Base-by-base conservation (phyloP, 495 filamentous ascomycete genomes). In the Saxophila tyrrhenica region DNA sequence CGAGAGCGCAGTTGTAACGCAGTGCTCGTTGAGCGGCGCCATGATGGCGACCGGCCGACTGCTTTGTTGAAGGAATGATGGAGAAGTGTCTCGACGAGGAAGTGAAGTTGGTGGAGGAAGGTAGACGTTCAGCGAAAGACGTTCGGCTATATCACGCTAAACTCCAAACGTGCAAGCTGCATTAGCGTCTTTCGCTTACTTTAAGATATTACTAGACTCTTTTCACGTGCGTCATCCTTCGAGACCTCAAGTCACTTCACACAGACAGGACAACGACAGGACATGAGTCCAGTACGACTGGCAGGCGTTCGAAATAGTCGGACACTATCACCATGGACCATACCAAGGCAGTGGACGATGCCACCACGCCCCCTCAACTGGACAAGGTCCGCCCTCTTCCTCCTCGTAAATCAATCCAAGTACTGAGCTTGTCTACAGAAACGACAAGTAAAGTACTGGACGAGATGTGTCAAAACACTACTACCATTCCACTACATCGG, bases 361-460 rank as follows among this genome's bases (percentile, higher is more conserved):
- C 29, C 29, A 35, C 13, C 7, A 7, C 29, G 7, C 5, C 13
- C 25, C 56, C 56, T 3, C 20, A 38, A 1, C 44, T 58, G 20
- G 56, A 58, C 22, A 58, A 54, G 50, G 56, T 58, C 45, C 19
- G 56, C 25, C 45, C 10, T 3, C 10, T 45, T 22, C 3, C 19
- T 13, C 25, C 11, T 3, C 11, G 21, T 22, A 50, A 10, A 44
- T 35, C 7, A 13, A 21, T 5, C 41, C 41, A 7, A 7, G 8
- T n/a, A 44, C 44, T 35, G 51, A 47, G 20, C 16, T 13, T 17
- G n/a, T 25, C 19, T n/a, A 3, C 32, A 61, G 58, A 16, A 49
- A 7, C 58, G 58, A 23, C 92, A 98, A 68, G 73, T 91, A 64
- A 87, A 84, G 64, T 98, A 95, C 76, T 97, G 91, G 84, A 79